Evolutionary conservation across 2,329 filamentous ascomycete species (phyloP).

Genomic region (Cladosporium cucumerinum): DNA sequence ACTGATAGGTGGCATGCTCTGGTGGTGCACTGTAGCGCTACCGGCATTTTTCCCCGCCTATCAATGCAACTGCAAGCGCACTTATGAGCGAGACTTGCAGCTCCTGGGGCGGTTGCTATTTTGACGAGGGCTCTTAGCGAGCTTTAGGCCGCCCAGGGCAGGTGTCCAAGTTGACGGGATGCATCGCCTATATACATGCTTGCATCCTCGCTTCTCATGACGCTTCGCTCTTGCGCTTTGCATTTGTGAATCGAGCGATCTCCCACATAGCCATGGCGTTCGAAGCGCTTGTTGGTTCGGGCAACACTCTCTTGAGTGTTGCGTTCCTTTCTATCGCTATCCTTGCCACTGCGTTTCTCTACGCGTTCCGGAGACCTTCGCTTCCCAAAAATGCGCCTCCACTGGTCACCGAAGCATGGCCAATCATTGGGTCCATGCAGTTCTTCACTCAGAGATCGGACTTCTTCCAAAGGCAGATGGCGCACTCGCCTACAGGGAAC

Average conservation of each 20-base stretch:
- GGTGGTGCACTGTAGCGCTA: not conserved
- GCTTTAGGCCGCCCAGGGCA: not conserved
- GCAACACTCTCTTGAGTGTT: not conserved
- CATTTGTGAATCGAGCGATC: not conserved
- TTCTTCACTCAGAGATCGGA: slow-evolving; percentile 50
- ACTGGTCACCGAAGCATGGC: slow-evolving; percentile 30
- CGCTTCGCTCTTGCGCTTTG: not conserved
- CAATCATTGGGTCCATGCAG: slow-evolving; percentile 43
- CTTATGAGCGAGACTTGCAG: not conserved
- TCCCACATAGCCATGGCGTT: not conserved
- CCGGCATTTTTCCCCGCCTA: not conserved
- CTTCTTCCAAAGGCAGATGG: slow-evolving; percentile 40
- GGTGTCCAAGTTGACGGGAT: not conserved
- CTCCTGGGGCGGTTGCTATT: not conserved
- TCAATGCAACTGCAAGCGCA: not conserved
- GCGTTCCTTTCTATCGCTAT: slow-evolving; percentile 13
- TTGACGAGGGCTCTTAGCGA: not conserved
- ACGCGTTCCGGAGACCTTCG: slow-evolving; percentile 23
- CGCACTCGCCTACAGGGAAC: slow-evolving; percentile 39
- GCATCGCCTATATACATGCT: not conserved
- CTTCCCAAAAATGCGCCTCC: slow-evolving; percentile 29
- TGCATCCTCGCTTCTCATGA: not conserved
- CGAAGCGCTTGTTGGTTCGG: not conserved
- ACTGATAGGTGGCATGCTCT: not conserved
- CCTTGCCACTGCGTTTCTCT: slow-evolving; percentile 21